Base-by-base conservation (phyloP, 257 asterid genomes). In the Solanum bukasovii region DNA sequence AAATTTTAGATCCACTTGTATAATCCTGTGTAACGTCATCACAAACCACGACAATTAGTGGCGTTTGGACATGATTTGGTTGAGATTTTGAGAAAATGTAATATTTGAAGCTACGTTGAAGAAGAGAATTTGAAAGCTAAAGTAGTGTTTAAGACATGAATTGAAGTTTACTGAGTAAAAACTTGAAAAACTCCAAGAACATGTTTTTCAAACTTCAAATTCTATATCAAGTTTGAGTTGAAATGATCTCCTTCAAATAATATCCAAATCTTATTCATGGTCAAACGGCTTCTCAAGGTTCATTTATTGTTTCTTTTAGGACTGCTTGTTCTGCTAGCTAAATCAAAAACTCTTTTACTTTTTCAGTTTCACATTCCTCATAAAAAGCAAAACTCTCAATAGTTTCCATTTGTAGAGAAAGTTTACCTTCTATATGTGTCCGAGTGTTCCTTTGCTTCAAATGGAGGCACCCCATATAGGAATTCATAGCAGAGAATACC, bases 401-500 rank as follows among this genome's bases (percentile, higher is more conserved):
- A 52, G 31, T 10, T 20, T 18, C 70, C 70, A 82, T 25, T 49
- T 49, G 86, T 10, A 1, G 18, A 49, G 67, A 82, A 82, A 11
- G 37, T 82, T 88, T 93, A 97, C 99, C 99, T 95, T 92, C 92
- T 94, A 89, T 97, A 97, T 8, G 99, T 97, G 91, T 97, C 99
- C 3, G 99, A 93, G 89, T 96, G 99, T 87, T 97, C 98, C 91
- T 94, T 94, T 29, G 98, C 99, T 90, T 97, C 99, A 87, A 97
- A 97, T 44, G 99, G 99, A 78, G 99, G 99, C n/a, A 94, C 88
- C 46, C 99, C 99, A 49, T 96, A 96, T 23, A 97, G 92, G 91
- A 97, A 97, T 81, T 97, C 99, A 82, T 96, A 97, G 94, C 99
- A 96, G 46, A 97, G 93, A 89, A 97, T 93, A 49, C 99, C 99